phyloP scores from a whole-genome alignment of 495 filamentous ascomycete species.

The Neurospora africana region DNA sequence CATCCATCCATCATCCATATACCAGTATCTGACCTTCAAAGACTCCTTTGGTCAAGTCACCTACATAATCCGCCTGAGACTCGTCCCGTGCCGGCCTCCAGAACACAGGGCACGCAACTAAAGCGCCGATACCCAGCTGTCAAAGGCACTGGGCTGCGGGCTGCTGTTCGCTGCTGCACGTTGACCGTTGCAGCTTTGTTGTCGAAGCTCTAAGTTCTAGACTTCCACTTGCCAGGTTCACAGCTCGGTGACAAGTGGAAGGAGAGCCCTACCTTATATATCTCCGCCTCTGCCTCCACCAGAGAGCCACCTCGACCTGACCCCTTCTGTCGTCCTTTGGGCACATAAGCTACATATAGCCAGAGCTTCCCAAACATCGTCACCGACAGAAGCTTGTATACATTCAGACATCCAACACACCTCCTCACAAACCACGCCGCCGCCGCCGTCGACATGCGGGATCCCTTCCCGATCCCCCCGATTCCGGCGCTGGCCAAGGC shows the following conservation, averaged over 20 bases:
- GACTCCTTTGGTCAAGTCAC: background rate
- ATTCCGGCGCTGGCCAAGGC: conserved; percentile 41
- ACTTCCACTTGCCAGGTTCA: background rate
- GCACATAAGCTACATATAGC: background rate
- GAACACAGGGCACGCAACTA: background rate
- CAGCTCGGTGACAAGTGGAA: background rate
- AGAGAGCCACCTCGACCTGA: background rate
- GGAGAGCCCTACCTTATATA: background rate
- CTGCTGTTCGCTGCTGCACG: background rate
- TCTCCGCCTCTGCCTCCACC: background rate
- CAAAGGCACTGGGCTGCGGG: background rate
- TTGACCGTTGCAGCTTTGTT: background rate
- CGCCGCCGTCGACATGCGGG: conserved; percentile 42
- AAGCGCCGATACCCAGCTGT: background rate
- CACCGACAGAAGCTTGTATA: background rate
- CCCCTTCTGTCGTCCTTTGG: background rate
- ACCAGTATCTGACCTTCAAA: conserved; percentile 2
- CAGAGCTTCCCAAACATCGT: background rate
- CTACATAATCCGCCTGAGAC: background rate
- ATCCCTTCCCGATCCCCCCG: conserved; percentile 57
- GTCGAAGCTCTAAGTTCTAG: background rate
- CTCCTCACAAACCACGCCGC: background rate
- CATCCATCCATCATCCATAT: too few species aligned
- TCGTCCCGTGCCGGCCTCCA: background rate
- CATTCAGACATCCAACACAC: background rate